Percentiles rank a stretch among this genome's conserved stretches.
Conservation (phyloP, 176 grass and related monocot species). For the Bothriochloa decipiens region DNA sequence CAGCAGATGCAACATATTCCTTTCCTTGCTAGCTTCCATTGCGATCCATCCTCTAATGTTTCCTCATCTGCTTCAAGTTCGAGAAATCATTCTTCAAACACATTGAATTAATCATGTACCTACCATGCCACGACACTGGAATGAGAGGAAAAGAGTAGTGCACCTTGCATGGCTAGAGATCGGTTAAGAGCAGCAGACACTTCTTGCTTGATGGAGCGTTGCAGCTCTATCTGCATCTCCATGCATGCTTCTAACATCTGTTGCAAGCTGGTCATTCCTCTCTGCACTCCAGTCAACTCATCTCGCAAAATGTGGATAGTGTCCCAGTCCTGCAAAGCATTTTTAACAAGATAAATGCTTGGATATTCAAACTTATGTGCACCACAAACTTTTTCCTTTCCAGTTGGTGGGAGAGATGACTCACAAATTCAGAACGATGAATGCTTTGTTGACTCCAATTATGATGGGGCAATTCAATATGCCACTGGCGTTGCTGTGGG, state of each 20-base stretch:
- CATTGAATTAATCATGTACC: neutral
- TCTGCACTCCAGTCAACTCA: constrained; percentile 69
- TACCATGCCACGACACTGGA: neutral
- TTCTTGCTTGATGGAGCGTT: constrained; percentile 80
- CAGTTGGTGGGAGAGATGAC: neutral
- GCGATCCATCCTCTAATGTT: constrained; percentile 43
- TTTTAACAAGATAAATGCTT: neutral
- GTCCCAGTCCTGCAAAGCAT: constrained; percentile 68
- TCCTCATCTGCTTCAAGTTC: constrained; percentile 29
- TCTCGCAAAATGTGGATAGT: constrained; percentile 74
- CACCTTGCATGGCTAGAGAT: constrained; percentile 46
- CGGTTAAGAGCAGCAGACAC: constrained; percentile 81
- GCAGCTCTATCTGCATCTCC: constrained; percentile 96
- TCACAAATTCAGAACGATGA: constrained; percentile 54
- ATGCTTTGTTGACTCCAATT: constrained; percentile 59
- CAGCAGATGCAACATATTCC: constrained; percentile 89
- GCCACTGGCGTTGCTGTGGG: constrained; percentile 55
- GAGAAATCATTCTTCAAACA: neutral
- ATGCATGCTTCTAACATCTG: constrained; percentile 80
- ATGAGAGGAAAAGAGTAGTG: neutral
- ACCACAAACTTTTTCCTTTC: neutral
- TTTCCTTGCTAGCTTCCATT: constrained; percentile 80
- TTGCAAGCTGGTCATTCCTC: constrained; percentile 74
- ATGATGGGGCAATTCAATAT: constrained; percentile 42
- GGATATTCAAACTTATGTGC: neutral